Evolutionary conservation across 169 alveolate species (phyloP).

Genomic region (Plasmodium inui): DNA sequence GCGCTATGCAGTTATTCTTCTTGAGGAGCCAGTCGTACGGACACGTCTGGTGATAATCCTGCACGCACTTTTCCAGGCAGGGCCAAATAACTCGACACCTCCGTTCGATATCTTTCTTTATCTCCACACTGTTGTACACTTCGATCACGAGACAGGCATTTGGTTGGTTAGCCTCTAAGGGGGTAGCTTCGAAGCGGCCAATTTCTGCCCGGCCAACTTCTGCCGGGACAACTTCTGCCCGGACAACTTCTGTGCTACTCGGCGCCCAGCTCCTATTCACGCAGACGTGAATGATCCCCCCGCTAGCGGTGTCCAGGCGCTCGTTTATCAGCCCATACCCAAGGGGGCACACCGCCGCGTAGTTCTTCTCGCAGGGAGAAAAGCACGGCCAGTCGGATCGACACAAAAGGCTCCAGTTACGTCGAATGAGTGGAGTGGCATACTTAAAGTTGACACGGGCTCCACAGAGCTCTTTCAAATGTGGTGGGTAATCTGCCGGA

Average conservation of each 20-base stretch:
- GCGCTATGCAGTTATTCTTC: slow-evolving; percentile 78
- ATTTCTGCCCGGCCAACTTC: too few relatives aligned
- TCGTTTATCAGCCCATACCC: slow-evolving; percentile 69
- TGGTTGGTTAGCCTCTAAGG: too few relatives aligned
- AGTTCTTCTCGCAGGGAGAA: slow-evolving; percentile 51
- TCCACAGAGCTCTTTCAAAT: slow-evolving; percentile 77
- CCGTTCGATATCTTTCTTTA: slow-evolving; percentile 55
- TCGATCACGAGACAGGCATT: slow-evolving; percentile 50
- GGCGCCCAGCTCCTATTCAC: slow-evolving; percentile 20
- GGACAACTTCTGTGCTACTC: neutral
- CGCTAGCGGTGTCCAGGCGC: neutral
- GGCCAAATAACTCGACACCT: slow-evolving; percentile 63
- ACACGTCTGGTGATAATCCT: slow-evolving; percentile 76
- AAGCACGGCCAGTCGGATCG: slow-evolving; percentile 78
- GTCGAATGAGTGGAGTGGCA: slow-evolving; percentile 77
- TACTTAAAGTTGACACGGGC: slow-evolving; percentile 77
- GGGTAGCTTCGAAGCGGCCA: too few relatives aligned
- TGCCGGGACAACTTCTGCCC: neutral
- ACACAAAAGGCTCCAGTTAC: slow-evolving; percentile 81
- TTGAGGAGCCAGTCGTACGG: slow-evolving; percentile 81
- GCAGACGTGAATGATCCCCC: slow-evolving; percentile 23
- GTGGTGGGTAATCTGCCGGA: slow-evolving; percentile 54
- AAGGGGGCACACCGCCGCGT: slow-evolving; percentile 33
- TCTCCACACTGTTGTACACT: slow-evolving; percentile 16
- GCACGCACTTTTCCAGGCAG: slow-evolving; percentile 59